Base-by-base conservation (phyloP, 2,329 filamentous ascomycete genomes). In the Alternaria sp. region DNA sequence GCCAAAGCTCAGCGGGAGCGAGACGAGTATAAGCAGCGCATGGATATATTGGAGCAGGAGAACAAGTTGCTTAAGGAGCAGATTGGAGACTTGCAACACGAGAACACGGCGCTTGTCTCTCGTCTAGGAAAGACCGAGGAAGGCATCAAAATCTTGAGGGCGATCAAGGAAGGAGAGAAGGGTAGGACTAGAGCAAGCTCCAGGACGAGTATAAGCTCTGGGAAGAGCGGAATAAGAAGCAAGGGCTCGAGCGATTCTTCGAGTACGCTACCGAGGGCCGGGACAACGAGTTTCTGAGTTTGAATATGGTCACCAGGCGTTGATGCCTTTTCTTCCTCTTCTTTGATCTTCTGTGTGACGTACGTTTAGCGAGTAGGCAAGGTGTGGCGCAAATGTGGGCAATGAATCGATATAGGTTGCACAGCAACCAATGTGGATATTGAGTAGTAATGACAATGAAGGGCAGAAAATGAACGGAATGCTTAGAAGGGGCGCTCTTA, bases 41-140 rank as follows among this genome's bases (percentile, higher is more conserved):
- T 82, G 11, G 81, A 83, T 20, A 71, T 81, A 26, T 67, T 85
- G 46, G 80, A 83, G 57, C 66, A 76, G 41, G 85, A 87, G 74
- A 82, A 85, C 53, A 78, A 79, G 57, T 69, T 85, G 54, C 78
- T 86, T 67, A 75, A 83, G 51, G 77, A 78, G 68, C 81, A 87
- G 71, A 80, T 88, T 61, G 82, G 81, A 30, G 83, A 83, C 38
- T 67, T 89, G 73, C 86, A 89, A 75, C 79, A 76, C 43, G 85
- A 88, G 78, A 88, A 88, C 71, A 86, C 84, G 14, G 76, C 71
- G 34, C 69, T 89, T 55, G 82, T 82, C 9, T 76, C 77, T 7
- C 72, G 74, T 46, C 53, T 86, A 52, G 82, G 82, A 6, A 81
- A 76, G 70, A 72, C 66, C 16, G 78, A 80, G 16, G 66, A 66